A percentile compares a stretch with the other conserved stretches of the same genome.
Conservation (phyloP, 208 protist species). For the Leishmania mexicana region DNA sequence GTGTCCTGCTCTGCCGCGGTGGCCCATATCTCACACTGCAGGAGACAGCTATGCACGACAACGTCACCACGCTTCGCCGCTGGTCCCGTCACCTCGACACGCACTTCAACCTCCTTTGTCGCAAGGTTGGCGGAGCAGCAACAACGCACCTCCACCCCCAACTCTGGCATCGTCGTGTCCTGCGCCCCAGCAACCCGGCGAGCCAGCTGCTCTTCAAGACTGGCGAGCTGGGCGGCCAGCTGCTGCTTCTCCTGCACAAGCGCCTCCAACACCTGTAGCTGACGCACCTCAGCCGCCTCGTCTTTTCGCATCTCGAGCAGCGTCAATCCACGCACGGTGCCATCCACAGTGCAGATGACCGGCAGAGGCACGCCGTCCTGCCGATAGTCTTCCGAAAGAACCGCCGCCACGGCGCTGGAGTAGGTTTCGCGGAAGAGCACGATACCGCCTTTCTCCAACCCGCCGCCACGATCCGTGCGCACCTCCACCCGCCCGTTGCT, state of each 20-base stretch:
- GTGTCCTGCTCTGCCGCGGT: constrained; percentile 25
- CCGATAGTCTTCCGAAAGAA: constrained; percentile 92
- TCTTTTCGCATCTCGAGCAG: constrained; percentile 52
- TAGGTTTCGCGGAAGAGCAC: constrained; percentile 87
- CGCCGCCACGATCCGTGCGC: constrained; percentile 50
- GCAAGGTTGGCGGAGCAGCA: constrained; percentile 19
- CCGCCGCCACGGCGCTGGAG: constrained; percentile 63
- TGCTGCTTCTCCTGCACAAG: constrained; percentile 68
- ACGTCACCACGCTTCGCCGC: constrained; percentile 34
- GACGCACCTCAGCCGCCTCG: constrained; percentile 56
- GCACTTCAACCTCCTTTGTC: constrained; percentile 26
- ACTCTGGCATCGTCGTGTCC: constrained; percentile 65
- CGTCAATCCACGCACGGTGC: constrained; percentile 85
- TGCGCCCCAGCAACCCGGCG: constrained; percentile 39
- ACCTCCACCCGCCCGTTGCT: constrained; percentile 88
- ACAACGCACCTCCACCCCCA: constrained; percentile 49
- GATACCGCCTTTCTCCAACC: constrained; percentile 57
- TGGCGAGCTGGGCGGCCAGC: constrained; percentile 78
- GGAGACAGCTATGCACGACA: constrained; percentile 74
- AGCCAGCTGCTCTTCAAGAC: constrained; percentile 66
- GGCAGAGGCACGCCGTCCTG: constrained; percentile 82
- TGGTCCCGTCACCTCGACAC: constrained; percentile 29
- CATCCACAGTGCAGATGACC: constrained; percentile 84
- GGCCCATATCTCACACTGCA: constrained; percentile 57
- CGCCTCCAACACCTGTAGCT: constrained; percentile 64